Base-by-base conservation (phyloP, 768 basidiomycete genomes). In the Naganishia onofrii region DNA sequence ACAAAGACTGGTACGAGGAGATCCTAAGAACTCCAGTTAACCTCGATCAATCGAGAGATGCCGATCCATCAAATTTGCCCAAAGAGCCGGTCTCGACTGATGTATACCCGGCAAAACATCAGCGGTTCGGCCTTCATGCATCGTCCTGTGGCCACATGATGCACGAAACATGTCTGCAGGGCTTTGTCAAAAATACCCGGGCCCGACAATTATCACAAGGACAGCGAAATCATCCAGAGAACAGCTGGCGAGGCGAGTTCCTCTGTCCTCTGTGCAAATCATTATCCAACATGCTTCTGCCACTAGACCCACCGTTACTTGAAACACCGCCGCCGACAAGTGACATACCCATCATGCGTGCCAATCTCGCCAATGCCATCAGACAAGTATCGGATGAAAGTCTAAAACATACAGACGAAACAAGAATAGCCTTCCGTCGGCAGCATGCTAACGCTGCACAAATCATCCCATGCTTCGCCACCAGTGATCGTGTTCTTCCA, bases 231-330 rank as follows among this genome's bases (percentile, higher is more conserved):
- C 95, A 96, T 76, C 94, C 96, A 0, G 95, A 98, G 79, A 90
- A 88, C 75, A 92, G 93, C n/a, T 87, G 90, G 19, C 86, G 96
- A 48, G 90, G 90, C 74, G 96, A 99, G 76, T 98, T 89, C 82
- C 90, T 97, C 56, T 99, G 96, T 75, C 96, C 96, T 0, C 83
- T 99, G 4, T 99, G 96, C 84, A 98, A 98, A 82, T 93, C 91
- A 74, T 84, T 97, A 7, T 93, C 95, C 3, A 99, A 99, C 79
- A 87, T 93, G 34, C 89, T 99, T 51, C 84, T 99, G 0, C 96
- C 96, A 0, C 88, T 94, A 21, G 60, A 63, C 42, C 60, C 60
- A 12, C 60, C 60, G n/a, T n/a, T 63, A 17, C 38, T 63, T 5
- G 60, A 28, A 19, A n/a, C 36, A 13, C 60, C 36, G n/a, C 7